phyloP scores from a whole-genome alignment of 805 yeast genomes.

The Candida krabiensis region DNA sequence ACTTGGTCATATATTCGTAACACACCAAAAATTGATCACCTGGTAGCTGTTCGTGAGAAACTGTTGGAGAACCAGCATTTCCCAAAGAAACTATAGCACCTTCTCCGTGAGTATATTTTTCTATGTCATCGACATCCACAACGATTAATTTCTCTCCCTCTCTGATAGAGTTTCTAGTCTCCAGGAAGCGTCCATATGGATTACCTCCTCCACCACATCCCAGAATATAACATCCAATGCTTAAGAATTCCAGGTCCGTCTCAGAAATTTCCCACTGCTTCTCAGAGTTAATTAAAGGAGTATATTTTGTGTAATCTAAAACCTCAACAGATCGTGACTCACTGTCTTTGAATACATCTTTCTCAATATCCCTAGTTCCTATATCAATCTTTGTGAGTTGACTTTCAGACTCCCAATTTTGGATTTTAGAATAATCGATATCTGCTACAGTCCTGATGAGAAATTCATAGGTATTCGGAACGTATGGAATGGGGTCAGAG shows the following conservation, averaged over 20 bases:
- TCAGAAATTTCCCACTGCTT: slow-evolving; percentile 42
- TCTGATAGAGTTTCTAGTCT: slow-evolving; percentile 33
- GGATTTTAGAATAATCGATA: slow-evolving; percentile 36
- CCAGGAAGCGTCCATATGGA: slow-evolving; percentile 42
- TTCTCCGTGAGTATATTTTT: slow-evolving; percentile 24
- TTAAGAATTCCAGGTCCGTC: slow-evolving; percentile 41
- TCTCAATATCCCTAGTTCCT: slow-evolving; percentile 14
- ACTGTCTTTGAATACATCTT: slow-evolving; percentile 12
- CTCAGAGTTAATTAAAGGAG: slow-evolving; percentile 30
- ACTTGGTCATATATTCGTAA: slow-evolving; percentile 30
- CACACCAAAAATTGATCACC: slow-evolving; percentile 39
- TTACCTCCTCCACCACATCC: slow-evolving; percentile 56
- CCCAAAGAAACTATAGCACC: slow-evolving; percentile 36
- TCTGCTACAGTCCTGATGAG: slow-evolving; percentile 43
- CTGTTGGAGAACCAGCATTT: slow-evolving; percentile 49
- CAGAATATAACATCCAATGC: slow-evolving; percentile 45
- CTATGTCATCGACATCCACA: slow-evolving; percentile 35
- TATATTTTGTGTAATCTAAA: slow-evolving; percentile 31
- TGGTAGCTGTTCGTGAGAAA: slow-evolving; percentile 41
- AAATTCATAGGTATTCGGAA: slow-evolving; percentile 35
- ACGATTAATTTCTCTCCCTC: slow-evolving; percentile 36
- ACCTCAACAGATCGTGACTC: slow-evolving; percentile 13
- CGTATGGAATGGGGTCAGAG: slow-evolving; percentile 35
- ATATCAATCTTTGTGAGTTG: not conserved
- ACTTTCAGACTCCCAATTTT: not conserved